These are phyloP conservation scores for Hymenoscyphus albidus DNA, from an alignment of 2,329 filamentous ascomycete species.

Conservation along the genomic window DNA sequence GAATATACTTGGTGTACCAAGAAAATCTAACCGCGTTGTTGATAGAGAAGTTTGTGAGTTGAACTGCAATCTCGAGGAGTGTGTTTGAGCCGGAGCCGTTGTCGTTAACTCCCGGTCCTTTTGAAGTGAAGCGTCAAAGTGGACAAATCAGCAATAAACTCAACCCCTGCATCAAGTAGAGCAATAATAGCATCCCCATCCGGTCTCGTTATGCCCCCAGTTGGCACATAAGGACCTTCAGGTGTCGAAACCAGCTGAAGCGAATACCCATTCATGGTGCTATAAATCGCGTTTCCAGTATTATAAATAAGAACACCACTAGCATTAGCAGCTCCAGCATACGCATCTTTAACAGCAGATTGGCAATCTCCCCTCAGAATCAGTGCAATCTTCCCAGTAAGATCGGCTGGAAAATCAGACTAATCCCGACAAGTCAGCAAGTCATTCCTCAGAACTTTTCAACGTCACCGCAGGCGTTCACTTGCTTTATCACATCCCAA, in stretches of 20 bases:
- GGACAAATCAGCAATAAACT: slow-evolving; percentile 14
- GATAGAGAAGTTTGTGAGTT: slow-evolving; percentile 52
- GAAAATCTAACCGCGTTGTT: slow-evolving; percentile 63
- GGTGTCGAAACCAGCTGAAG: slow-evolving; percentile 47
- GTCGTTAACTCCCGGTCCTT: slow-evolving; percentile 47
- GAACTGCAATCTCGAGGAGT: slow-evolving; percentile 44
- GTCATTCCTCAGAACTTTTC: background rate
- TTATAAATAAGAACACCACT: slow-evolving; percentile 70
- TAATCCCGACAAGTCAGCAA: background rate
- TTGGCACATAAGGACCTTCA: slow-evolving; percentile 44
- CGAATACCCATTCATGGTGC: slow-evolving; percentile 28
- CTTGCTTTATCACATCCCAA: slow-evolving; percentile 22
- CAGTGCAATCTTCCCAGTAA: slow-evolving; percentile 64
- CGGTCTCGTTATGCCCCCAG: slow-evolving; percentile 43
- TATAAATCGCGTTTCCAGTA: slow-evolving; percentile 45
- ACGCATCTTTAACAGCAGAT: slow-evolving; percentile 65
- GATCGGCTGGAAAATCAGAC: slow-evolving; percentile 54
- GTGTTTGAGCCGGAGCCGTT: slow-evolving; percentile 28
- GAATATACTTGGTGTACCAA: slow-evolving; percentile 38
- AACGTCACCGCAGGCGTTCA: no score
- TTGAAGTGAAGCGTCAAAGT: background rate
- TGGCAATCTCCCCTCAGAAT: slow-evolving; percentile 65
- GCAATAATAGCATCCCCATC: slow-evolving; percentile 29
- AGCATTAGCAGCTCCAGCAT: slow-evolving; percentile 65
- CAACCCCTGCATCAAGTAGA: slow-evolving; percentile 10